Evolutionary conservation across 192 early-diverging fungal genomes (phyloP).

Genomic region (Phycomyces blakesleeanus): DNA sequence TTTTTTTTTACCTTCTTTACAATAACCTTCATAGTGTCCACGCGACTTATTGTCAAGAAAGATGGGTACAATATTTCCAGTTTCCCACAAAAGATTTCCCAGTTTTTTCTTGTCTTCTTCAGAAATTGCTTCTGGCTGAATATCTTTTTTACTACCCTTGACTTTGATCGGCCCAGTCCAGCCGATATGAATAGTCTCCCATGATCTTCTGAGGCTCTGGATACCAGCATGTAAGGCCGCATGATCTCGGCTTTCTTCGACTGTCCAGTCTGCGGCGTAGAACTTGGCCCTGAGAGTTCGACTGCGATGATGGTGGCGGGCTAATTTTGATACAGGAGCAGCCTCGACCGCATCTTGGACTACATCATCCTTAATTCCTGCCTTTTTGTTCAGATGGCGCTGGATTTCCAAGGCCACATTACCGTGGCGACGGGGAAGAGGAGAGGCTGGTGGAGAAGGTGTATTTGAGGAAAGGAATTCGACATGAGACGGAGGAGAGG

Average conservation of each 20-base stretch:
- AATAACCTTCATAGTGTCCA: slow-evolving; percentile 97
- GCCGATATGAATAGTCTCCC: slow-evolving; percentile 71
- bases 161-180: slow-evolving; percentile 68
- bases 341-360: slow-evolving; percentile 17
- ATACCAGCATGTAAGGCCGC: slow-evolving; percentile 89
- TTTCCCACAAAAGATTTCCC: slow-evolving; percentile 51
- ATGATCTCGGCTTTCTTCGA: slow-evolving; percentile 68
- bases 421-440: background rate
- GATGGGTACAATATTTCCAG: slow-evolving; percentile 71
- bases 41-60: slow-evolving; percentile 75
- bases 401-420: background rate
- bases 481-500: background rate
- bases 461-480: background rate
- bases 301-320: slow-evolving; percentile 22
- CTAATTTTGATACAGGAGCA: slow-evolving; percentile 27
- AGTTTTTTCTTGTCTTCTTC: slow-evolving; percentile 59
- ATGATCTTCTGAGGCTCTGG: slow-evolving; percentile 57
- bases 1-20: slow-evolving; percentile 71
- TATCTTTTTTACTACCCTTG: slow-evolving; percentile 26
- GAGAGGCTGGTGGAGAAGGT: background rate
- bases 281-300: slow-evolving; percentile 23
- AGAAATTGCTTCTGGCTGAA: slow-evolving; percentile 51
- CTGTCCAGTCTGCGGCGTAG: slow-evolving; percentile 32
- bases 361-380: too few species aligned
- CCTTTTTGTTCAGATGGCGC: background rate